These are phyloP conservation scores for Verbena officinalis DNA, from an alignment of 257 asterid genomes.

Conservation along the genomic window DNA sequence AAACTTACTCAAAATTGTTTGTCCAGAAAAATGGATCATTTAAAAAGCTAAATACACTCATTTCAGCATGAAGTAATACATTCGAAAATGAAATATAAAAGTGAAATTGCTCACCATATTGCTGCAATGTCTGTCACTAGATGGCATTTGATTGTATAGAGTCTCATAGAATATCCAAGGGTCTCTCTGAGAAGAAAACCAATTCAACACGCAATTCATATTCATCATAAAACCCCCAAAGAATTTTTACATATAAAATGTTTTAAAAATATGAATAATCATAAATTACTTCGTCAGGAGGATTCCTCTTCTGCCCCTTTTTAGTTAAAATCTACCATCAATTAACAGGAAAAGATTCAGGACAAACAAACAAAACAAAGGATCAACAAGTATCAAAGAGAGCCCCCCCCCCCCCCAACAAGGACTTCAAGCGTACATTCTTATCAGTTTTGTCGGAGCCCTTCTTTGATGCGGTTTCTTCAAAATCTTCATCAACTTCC, in stretches of 20 bases:
- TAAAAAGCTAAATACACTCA: too few species aligned
- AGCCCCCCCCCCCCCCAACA: too few species aligned
- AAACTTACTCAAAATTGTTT: neutral
- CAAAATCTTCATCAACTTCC: slow-evolving; percentile 52
- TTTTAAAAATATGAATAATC: too few species aligned
- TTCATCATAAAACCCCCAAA: neutral
- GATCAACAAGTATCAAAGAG: too few species aligned
- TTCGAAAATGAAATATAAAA: too few species aligned
- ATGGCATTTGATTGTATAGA: slow-evolving; percentile 71
- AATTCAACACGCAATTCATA: neutral
- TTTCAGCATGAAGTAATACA: too few species aligned
- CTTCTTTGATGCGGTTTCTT: slow-evolving; percentile 37
- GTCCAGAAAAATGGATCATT: neutral
- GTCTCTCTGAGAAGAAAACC: slow-evolving; percentile 69
- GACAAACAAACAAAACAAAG: neutral
- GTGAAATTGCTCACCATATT: slow-evolving; percentile 52
- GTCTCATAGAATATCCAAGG: slow-evolving; percentile 83
- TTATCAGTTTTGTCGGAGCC: slow-evolving; percentile 30
- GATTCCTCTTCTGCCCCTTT: slow-evolving; percentile 74
- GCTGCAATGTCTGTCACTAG: slow-evolving; percentile 93
- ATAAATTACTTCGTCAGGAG: slow-evolving; percentile 82
- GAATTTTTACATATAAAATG: neutral
- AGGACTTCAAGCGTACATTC: slow-evolving; percentile 30
- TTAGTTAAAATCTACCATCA: slow-evolving; percentile 21
- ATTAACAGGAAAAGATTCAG: neutral